Conservation (phyloP, 352 stramenopile species). For the Phytophthora capsici region DNA sequence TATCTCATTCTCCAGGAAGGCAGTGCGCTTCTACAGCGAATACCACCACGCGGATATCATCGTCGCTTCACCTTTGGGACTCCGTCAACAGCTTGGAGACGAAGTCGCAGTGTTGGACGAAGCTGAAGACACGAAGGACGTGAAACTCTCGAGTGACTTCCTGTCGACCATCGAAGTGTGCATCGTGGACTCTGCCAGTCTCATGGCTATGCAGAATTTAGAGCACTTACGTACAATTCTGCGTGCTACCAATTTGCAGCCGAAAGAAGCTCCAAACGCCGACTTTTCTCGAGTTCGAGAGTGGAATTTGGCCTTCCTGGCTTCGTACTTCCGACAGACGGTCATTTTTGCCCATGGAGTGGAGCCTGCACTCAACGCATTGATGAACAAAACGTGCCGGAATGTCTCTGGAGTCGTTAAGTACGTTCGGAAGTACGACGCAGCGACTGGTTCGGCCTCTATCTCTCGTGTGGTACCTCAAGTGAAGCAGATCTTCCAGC, state of each 20-base stretch:
- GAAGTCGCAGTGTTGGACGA: slow-evolving; percentile 58
- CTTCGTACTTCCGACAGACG: slow-evolving; percentile 75
- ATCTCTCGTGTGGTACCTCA: slow-evolving; percentile 74
- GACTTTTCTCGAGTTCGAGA: slow-evolving; percentile 79
- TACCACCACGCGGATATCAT: slow-evolving; percentile 82
- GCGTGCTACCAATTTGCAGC: slow-evolving; percentile 65
- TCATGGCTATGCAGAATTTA: slow-evolving; percentile 85
- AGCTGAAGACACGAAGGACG: slow-evolving; percentile 11
- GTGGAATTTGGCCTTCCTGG: slow-evolving; percentile 77
- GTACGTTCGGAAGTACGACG: slow-evolving; percentile 64
- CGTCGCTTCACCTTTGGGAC: slow-evolving; percentile 68
- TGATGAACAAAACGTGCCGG: slow-evolving; percentile 64
- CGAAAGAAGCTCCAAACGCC: slow-evolving; percentile 70
- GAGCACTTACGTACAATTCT: slow-evolving; percentile 76
- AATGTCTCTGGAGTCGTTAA: slow-evolving; percentile 65
- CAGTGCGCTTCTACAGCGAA: slow-evolving; percentile 80
- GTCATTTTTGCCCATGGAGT: slow-evolving; percentile 71
- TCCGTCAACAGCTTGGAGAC: slow-evolving; percentile 77
- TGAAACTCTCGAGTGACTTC: slow-evolving; percentile 73
- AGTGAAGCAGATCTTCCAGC: slow-evolving; percentile 86
- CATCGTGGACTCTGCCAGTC: slow-evolving; percentile 79
- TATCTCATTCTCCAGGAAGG: slow-evolving; percentile 69
- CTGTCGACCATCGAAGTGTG: slow-evolving; percentile 83
- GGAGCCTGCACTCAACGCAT: slow-evolving; percentile 64
- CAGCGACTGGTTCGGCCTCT: slow-evolving; percentile 47